Base-by-base conservation (phyloP, 805 yeast genomes). In the Candida dendrica region DNA sequence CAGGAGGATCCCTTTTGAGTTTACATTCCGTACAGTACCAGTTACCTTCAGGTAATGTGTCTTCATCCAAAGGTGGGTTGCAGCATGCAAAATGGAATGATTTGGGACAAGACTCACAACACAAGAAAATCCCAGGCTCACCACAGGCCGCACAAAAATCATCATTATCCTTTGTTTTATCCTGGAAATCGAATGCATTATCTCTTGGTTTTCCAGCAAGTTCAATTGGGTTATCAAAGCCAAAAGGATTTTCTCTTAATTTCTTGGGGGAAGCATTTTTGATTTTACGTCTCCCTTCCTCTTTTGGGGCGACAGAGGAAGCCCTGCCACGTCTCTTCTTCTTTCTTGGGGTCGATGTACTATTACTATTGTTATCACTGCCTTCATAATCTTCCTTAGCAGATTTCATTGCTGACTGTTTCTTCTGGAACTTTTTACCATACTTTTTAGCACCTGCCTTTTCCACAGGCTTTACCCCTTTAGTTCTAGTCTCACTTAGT, bases 71-170 rank as follows among this genome's bases (percentile, higher is more conserved):
- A 0, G 98, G 98, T 3, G 98, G 98, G 53, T 86, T 84, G 46
- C 91, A 75, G 60, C 98, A 91, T 5, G 85, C 71, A 56, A 93
- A 88, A 58, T 91, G 98, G 63, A 91, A 93, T 2, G 96, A 85
- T 52, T 73, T 74, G 0, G 97, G 96, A 61, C 98, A 91, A 2
- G 85, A 72, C 52, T 91, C 98, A 64, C 98, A 91, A 63, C 98
- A 93, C 19, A 91, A 68, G 52, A 91, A 89, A 22, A 85, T 72
- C 11, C 98, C 98, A 0, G 89, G 69, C 22, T 88, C 86, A 2
- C 95, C 90, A 65, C 98, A 91, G 0, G 93, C 72, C n/a, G 85
- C 69, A 56, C 98, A 91, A 59, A 74, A 90, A 60, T 91, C 98
- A 47, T 90, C 95, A 59, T 91, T 93, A 38, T 60, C 70, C 39